phyloP scores from a whole-genome alignment of 768 basidiomycete genomes.

The Leucogyrophana mollusca region DNA sequence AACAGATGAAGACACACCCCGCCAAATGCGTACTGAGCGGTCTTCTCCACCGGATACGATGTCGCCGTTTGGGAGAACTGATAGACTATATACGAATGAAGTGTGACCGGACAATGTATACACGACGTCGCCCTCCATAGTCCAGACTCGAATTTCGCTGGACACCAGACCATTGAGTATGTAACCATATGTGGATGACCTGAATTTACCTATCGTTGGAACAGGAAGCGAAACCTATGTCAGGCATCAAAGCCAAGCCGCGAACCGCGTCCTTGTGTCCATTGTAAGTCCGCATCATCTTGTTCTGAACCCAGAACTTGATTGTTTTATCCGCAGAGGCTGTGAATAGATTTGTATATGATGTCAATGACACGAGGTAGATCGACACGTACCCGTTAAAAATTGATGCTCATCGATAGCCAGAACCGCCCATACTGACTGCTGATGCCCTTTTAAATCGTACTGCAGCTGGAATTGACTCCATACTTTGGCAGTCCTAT shows the following conservation, averaged over 20 bases:
- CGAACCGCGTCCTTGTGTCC: slow-evolving; percentile 95
- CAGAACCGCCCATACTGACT: slow-evolving; percentile 93
- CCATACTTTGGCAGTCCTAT: slow-evolving; percentile 94
- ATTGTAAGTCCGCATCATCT: slow-evolving; percentile 68
- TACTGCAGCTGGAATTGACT: slow-evolving; percentile 68
- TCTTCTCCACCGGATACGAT: slow-evolving; percentile 94
- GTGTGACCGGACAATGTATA: slow-evolving; percentile 91
- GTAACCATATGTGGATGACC: not conserved
- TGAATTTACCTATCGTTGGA: slow-evolving; percentile 82
- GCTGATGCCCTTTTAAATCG: slow-evolving; percentile 81
- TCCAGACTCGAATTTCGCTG: slow-evolving; percentile 93
- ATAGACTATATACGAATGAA: slow-evolving; percentile 92
- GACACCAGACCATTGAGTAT: slow-evolving; percentile 5
- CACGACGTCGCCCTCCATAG: slow-evolving; percentile 72
- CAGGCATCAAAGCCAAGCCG: slow-evolving; percentile 73
- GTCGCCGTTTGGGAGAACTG: slow-evolving; percentile 77
- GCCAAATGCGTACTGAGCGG: slow-evolving; percentile 89
- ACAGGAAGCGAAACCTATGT: slow-evolving; percentile 92
- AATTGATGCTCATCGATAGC: slow-evolving; percentile 73
- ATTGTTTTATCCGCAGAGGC: slow-evolving; percentile 96
- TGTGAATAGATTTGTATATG: slow-evolving; percentile 27
- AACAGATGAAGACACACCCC: slow-evolving; percentile 47
- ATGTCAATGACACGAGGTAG: not conserved
- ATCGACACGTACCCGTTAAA: slow-evolving; percentile 67
- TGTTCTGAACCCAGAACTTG: slow-evolving; percentile 81